Base-by-base conservation (phyloP, 2,329 filamentous ascomycete genomes). In the Lachnellula cervina region DNA sequence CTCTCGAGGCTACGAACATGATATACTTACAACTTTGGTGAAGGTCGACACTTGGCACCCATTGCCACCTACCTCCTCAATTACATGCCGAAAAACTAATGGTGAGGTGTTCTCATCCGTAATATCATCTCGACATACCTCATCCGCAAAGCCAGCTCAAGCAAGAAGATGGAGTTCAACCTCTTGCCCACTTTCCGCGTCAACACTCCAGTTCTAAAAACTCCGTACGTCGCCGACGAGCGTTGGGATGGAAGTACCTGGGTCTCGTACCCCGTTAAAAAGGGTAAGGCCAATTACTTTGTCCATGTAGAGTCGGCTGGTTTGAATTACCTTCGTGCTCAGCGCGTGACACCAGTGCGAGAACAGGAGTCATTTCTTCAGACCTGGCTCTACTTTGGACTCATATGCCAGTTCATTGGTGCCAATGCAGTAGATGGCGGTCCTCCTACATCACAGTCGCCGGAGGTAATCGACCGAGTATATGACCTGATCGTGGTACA, bases 371-470 rank as follows among this genome's bases (percentile, higher is more conserved):
- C 61, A 0, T 68, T 71, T 43, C 47, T 69, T 14, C 70, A 72
- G 51, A 70, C 66, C 6, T 72, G 70, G 69, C 58, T 72, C 7
- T 71, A 64, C 49, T 70, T 72, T 55, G 70, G 70, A 0, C 56
- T 69, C 4, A 32, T 69, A 16, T 61, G 66, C 5, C 70, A 72
- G 51, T 61, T 69, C 28, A 38, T 70, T 3, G 61, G 64, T 9
- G 52, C 32, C 5, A 63, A 60, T 44, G 16, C 35, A n/a, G 35
- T 42, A 16, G 32, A 19, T 28, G 44, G 44, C 21, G 34, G 21
- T 25, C 13, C 43, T 37, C 23, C 28, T 17, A 42, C 35, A 35
- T 8, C 23, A 3, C 19, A 17, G 25, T 21, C 54, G 25, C 43
- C 50, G 2, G 44, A 52, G 21, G 16, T 56, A 4, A 9, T 52